phyloP scores from a whole-genome alignment of 2,329 filamentous ascomycete genomes.

The Talaromyces marneffei region DNA sequence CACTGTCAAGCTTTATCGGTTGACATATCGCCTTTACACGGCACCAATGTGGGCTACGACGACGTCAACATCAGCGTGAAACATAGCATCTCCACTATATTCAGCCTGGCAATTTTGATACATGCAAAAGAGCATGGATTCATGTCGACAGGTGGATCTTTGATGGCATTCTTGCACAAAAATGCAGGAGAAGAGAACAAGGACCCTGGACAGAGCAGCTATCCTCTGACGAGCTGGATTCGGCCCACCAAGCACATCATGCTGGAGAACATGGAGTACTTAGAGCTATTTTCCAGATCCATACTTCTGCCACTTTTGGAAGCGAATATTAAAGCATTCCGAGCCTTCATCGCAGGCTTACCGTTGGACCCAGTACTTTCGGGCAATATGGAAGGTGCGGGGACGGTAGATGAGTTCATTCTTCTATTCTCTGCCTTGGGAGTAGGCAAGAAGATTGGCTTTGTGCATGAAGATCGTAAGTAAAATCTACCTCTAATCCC shows the following conservation, averaged over 20 bases:
- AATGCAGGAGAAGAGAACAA: slow-evolving; percentile 17
- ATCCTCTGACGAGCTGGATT: slow-evolving; percentile 30
- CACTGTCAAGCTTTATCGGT: slow-evolving; percentile 29
- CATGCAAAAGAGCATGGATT: slow-evolving; percentile 28
- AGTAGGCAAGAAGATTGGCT: slow-evolving; percentile 62
- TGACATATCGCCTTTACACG: slow-evolving; percentile 18
- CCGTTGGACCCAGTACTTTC: slow-evolving; percentile 48
- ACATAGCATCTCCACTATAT: slow-evolving; percentile 25
- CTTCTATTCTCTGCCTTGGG: slow-evolving; percentile 64
- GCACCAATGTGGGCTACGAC: slow-evolving; percentile 9
- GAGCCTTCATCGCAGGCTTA: slow-evolving; percentile 52
- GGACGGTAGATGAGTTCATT: slow-evolving; percentile 50
- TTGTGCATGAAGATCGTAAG: slow-evolving; percentile 63
- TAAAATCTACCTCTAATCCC: slow-evolving; percentile 12
- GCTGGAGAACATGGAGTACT: slow-evolving; percentile 30
- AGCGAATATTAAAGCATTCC: slow-evolving; percentile 30
- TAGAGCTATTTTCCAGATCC: slow-evolving; percentile 34
- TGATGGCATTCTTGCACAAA: slow-evolving; percentile 26
- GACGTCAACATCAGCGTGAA: slow-evolving; percentile 16
- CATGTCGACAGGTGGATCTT: slow-evolving; percentile 25
- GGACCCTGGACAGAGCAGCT: slow-evolving; percentile 1
- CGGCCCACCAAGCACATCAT: slow-evolving; percentile 31
- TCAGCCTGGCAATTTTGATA: slow-evolving; percentile 28
- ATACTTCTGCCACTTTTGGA: slow-evolving; percentile 34
- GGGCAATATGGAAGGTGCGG: slow-evolving; percentile 38